Conservation (phyloP, 495 filamentous ascomycete species). For the Copromyces sp. region DNA sequence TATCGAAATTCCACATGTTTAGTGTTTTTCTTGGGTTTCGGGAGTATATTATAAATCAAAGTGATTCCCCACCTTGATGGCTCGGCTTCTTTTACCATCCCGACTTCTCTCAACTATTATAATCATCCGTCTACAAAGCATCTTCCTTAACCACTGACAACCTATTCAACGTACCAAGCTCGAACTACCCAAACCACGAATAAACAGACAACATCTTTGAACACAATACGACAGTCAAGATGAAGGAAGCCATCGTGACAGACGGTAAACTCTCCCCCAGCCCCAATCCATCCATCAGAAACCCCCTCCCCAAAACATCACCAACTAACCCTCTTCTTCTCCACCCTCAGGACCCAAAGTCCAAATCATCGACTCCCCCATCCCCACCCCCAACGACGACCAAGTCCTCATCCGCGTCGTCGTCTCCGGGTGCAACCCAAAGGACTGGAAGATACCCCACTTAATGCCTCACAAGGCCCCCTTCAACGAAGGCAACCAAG, state of each 20-base stretch:
- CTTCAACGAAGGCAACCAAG: conserved; percentile 54
- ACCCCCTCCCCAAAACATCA: not conserved
- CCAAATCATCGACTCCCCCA: conserved; percentile 51
- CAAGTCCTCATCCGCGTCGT: conserved; percentile 64
- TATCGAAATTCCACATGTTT: not conserved
- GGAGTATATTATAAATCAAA: not conserved
- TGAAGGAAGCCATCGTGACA: conserved; percentile 59
- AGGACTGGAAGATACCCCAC: conserved; percentile 58
- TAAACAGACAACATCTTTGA: not conserved
- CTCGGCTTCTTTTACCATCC: not conserved
- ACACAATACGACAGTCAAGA: conserved; percentile 14
- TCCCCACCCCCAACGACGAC: conserved; percentile 48
- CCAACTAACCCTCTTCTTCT: not conserved
- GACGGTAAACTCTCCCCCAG: conserved; percentile 20
- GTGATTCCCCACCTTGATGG: not conserved
- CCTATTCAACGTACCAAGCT: not conserved
- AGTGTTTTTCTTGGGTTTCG: not conserved
- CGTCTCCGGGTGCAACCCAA: conserved; percentile 63
- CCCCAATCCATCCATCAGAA: not conserved
- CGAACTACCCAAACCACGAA: not conserved
- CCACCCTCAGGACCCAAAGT: conserved; percentile 34
- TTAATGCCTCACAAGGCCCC: not conserved
- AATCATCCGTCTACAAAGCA: not conserved
- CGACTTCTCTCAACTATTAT: not conserved
- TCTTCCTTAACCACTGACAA: not conserved